Percentiles rank a stretch among this genome's conserved stretches.
phyloP scores from a whole-genome alignment of 345 rosid species.

The Acer campestre region DNA sequence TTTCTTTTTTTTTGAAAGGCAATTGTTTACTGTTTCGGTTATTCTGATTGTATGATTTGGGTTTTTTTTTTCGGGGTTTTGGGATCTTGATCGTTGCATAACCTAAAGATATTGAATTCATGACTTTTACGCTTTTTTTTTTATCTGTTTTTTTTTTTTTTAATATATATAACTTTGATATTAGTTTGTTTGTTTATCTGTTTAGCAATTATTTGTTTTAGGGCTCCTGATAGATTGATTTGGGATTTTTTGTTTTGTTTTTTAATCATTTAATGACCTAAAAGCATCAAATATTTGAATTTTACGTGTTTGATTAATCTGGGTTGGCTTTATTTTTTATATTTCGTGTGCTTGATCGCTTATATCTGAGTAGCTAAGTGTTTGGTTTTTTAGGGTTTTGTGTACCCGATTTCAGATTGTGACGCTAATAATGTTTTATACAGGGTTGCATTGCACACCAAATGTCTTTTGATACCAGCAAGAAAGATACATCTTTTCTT shows the following conservation, averaged over 20 bases:
- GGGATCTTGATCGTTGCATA: background rate
- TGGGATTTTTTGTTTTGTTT: background rate
- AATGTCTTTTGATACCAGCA: conserved; percentile 48
- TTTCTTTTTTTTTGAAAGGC: too few species aligned
- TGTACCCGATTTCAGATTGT: background rate
- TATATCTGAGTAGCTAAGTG: background rate
- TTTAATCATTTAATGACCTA: background rate
- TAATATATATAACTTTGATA: too few species aligned
- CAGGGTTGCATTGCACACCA: conserved; percentile 39
- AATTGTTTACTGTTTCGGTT: background rate
- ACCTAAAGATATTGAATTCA: background rate
- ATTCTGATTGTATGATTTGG: background rate
- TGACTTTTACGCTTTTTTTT: background rate
- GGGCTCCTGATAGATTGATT: background rate
- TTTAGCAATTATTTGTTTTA: background rate
- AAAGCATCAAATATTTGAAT: background rate
- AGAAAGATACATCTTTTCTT: conserved; percentile 37
- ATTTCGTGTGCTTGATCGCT: background rate
- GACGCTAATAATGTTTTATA: conserved; percentile 31
- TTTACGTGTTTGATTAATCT: background rate
- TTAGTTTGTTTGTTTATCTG: background rate
- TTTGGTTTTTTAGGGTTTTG: background rate
- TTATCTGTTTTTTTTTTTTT: background rate
- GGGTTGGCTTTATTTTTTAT: too few species aligned
- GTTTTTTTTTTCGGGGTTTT: background rate